Percentiles rank a stretch among this genome's conserved stretches.
Conservation (phyloP, 1,284 basidiomycete species). For the Hymenochaete sp. region DNA sequence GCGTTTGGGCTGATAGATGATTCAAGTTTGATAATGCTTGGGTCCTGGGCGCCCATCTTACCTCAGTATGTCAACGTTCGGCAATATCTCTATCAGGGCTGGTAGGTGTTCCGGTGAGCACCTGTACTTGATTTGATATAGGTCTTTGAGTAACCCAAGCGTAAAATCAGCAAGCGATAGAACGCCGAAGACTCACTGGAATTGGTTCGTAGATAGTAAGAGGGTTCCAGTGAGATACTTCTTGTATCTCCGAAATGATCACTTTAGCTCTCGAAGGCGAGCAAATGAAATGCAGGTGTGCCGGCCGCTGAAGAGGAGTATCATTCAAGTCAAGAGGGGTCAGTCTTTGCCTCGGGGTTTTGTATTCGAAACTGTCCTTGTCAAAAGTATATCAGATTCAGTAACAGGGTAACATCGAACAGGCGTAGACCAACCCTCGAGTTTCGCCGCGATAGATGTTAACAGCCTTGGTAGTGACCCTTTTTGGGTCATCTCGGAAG, state of each 20-base stretch:
- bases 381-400: slow-evolving; percentile 3
- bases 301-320: slow-evolving; percentile 46
- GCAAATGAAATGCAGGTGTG: slow-evolving; percentile 79
- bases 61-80: slow-evolving; percentile 60
- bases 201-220: slow-evolving; percentile 79
- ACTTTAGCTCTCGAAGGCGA: slow-evolving; percentile 62
- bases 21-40: background rate
- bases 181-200: slow-evolving; percentile 43
- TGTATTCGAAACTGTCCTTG: slow-evolving; percentile 67
- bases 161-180: background rate
- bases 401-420: slow-evolving; percentile 9
- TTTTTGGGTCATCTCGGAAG: slow-evolving; percentile 52
- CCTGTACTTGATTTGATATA: slow-evolving; percentile 61
- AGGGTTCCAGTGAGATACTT: slow-evolving; percentile 51
- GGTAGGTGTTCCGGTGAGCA: slow-evolving; percentile 74
- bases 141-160: background rate
- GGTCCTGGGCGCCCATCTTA: slow-evolving; percentile 22
- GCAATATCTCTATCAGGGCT: slow-evolving; percentile 55
- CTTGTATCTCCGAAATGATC: slow-evolving; percentile 57
- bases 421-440: slow-evolving; percentile 44
- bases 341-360: slow-evolving; percentile 65
- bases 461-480: slow-evolving; percentile 63
- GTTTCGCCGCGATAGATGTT: slow-evolving; percentile 72
- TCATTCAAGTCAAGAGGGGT: slow-evolving; percentile 58
- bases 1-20: slow-evolving; percentile 56